These are phyloP conservation scores for Nicotiana rustica DNA, from an alignment of 305 asterid genomes.

Conservation along the genomic window DNA sequence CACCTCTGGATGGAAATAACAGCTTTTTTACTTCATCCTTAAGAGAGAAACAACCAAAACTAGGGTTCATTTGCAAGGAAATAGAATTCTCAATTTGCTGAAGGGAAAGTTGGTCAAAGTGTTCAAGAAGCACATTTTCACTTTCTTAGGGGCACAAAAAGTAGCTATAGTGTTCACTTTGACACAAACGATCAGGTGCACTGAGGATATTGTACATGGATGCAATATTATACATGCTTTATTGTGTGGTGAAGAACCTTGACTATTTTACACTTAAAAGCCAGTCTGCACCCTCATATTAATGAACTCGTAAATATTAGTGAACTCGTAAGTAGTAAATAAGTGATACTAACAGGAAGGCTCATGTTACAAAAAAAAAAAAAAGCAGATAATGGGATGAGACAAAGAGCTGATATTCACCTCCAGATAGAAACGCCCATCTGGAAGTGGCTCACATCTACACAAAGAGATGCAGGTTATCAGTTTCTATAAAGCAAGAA, in stretches of 20 bases:
- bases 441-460: constrained; percentile 99
- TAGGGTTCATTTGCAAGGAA: constrained; percentile 22
- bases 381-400: constrained; percentile 10
- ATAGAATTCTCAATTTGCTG: not conserved
- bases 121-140: constrained; percentile 20
- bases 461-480: constrained; percentile 50
- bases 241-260: not conserved
- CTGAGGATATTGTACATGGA: not conserved
- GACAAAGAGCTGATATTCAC: constrained; percentile 50
- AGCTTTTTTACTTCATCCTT: not conserved
- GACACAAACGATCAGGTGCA: not conserved
- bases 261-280: not conserved
- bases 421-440: constrained; percentile 98
- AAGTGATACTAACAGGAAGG: constrained; percentile 21
- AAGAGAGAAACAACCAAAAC: constrained; percentile 5
- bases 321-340: constrained; percentile 15
- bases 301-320: not conserved
- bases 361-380: constrained; percentile 13
- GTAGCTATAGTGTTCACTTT: not conserved
- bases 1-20: not conserved
- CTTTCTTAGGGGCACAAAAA: not conserved
- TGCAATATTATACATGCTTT: not conserved
- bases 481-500: constrained; percentile 39
- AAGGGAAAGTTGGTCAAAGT: not conserved
- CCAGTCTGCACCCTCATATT: not conserved